Conservation (phyloP, 2,329 filamentous ascomycete species). For the Ophiostoma sp. region DNA sequence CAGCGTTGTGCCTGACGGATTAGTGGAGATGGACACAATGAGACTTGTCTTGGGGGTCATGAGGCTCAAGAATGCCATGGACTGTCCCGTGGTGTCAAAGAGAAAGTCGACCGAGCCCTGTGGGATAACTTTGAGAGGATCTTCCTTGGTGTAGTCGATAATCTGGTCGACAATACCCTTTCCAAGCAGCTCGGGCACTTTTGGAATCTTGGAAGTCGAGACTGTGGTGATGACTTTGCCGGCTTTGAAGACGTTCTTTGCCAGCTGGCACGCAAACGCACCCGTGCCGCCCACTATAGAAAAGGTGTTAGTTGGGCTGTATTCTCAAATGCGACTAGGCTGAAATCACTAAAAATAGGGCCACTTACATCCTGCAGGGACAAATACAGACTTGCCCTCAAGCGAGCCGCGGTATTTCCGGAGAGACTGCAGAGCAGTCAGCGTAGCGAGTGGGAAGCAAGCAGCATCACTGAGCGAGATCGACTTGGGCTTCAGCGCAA, state of each 20-base stretch:
- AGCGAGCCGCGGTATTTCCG: constrained; percentile 32
- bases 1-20: constrained; percentile 15
- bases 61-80: constrained; percentile 16
- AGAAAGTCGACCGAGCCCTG: constrained; percentile 17
- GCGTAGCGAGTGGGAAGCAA: constrained; percentile 10
- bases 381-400: constrained; percentile 47
- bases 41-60: background rate
- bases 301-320: background rate
- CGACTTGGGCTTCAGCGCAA: constrained; percentile 9
- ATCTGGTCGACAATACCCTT: constrained; percentile 46
- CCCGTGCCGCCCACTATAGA: constrained; percentile 43
- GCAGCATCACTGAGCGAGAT: constrained; percentile 17
- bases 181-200: constrained; percentile 31
- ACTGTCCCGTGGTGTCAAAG: constrained; percentile 21
- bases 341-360: background rate
- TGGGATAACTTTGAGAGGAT: constrained; percentile 23
- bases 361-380: constrained; percentile 40
- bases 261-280: constrained; percentile 43
- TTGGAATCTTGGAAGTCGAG: constrained; percentile 46
- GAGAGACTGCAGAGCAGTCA: constrained; percentile 13
- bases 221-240: constrained; percentile 47
- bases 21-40: constrained; percentile 19
- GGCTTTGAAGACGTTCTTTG: constrained; percentile 47
- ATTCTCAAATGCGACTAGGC: background rate
- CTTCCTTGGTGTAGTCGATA: constrained; percentile 46